These are phyloP conservation scores for Capronia americana DNA, from an alignment of 2,329 filamentous ascomycete species.

Conservation along the genomic window DNA sequence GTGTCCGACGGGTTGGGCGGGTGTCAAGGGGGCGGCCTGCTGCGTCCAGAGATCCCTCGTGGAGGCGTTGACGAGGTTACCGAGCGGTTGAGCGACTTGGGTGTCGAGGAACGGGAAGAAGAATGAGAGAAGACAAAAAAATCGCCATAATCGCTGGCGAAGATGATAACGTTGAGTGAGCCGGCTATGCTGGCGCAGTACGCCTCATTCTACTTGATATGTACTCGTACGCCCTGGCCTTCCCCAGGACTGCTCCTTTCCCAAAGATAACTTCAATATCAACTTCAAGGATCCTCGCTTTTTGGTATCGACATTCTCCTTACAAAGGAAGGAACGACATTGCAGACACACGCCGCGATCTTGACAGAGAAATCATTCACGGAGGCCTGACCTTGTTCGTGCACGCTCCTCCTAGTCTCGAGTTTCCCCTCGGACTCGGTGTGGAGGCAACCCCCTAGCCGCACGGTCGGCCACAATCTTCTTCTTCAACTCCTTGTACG, in stretches of 20 bases:
- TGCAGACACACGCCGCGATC: neutral
- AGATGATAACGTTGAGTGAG: neutral
- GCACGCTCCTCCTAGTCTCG: neutral
- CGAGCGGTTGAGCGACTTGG: neutral
- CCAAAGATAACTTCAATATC: neutral
- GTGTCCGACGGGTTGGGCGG: slow-evolving; percentile 25
- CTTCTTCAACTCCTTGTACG: slow-evolving; percentile 30
- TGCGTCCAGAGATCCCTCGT: neutral
- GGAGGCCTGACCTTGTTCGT: neutral
- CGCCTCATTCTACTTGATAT: neutral
- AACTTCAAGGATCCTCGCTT: neutral
- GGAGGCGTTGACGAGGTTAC: neutral
- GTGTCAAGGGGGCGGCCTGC: slow-evolving; percentile 18
- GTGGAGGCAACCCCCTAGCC: neutral
- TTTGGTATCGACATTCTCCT: neutral
- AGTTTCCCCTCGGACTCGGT: neutral
- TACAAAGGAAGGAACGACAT: neutral
- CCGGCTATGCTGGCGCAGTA: neutral
- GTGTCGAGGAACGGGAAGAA: neutral
- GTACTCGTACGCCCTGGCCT: neutral
- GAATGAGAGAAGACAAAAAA: neutral
- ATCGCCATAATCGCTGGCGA: no score
- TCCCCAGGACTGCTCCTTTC: neutral
- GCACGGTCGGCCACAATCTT: slow-evolving; percentile 18
- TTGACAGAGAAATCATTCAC: neutral